phyloP scores from a whole-genome alignment of 2,329 filamentous ascomycete species.

The Lachnellula cervina region DNA sequence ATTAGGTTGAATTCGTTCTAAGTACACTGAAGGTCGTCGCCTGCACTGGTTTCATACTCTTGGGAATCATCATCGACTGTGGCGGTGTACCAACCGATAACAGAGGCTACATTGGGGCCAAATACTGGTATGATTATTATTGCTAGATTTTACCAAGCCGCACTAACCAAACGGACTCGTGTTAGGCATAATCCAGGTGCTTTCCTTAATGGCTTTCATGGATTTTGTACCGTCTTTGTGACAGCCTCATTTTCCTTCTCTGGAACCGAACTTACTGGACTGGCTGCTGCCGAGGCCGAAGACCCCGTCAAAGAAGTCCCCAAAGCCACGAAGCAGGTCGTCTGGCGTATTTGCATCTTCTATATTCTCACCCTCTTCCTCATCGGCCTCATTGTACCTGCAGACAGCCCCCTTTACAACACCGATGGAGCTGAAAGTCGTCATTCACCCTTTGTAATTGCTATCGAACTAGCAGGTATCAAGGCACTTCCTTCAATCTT shows the following conservation, averaged over 20 bases:
- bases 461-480: slow-evolving; percentile 49
- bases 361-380: slow-evolving; percentile 49
- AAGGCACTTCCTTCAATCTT: slow-evolving; percentile 50
- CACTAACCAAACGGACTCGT: slow-evolving; percentile 30
- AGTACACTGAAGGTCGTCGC: slow-evolving; percentile 75
- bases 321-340: slow-evolving; percentile 48
- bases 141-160: not conserved
- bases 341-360: slow-evolving; percentile 50
- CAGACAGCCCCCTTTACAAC: too few relatives aligned
- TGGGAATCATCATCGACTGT: slow-evolving; percentile 55
- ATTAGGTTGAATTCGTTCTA: slow-evolving; percentile 65
- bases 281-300: slow-evolving; percentile 46
- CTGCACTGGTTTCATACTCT: slow-evolving; percentile 59
- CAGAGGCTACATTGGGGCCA: slow-evolving; percentile 57
- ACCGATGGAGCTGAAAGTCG: slow-evolving; percentile 26
- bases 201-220: slow-evolving; percentile 47
- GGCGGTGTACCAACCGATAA: slow-evolving; percentile 42
- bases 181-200: slow-evolving; percentile 18
- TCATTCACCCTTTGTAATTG: slow-evolving; percentile 53
- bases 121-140: slow-evolving; percentile 52
- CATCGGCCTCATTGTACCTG: slow-evolving; percentile 44
- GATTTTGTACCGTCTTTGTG: slow-evolving; percentile 48
- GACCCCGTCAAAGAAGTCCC: slow-evolving; percentile 47
- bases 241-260: slow-evolving; percentile 48
- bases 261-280: slow-evolving; percentile 48